Evolutionary conservation across 164 flowering plant species (phyloP).

Genomic region (Macadamia integrifolia): DNA sequence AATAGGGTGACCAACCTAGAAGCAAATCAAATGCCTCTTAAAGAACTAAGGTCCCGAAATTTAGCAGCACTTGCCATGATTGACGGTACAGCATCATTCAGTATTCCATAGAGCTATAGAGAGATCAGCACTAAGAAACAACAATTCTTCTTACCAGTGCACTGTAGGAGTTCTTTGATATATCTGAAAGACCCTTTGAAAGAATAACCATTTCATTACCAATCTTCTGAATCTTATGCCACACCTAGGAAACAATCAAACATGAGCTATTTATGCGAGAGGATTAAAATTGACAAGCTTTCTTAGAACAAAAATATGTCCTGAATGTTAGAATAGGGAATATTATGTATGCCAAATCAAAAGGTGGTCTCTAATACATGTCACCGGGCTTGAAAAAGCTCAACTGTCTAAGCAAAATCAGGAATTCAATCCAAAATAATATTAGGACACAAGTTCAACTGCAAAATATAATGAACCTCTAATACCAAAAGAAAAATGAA

Average conservation of each 20-base stretch:
- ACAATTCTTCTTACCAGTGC: constrained; percentile 33
- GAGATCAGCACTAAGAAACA: not conserved
- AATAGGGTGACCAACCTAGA: not conserved
- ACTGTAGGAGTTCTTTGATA: constrained; percentile 34
- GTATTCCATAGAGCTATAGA: not conserved
- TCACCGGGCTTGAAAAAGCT: too few species aligned
- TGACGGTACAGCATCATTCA: not conserved
- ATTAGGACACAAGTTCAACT: too few species aligned
- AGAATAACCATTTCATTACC: constrained; percentile 59
- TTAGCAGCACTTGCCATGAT: not conserved
- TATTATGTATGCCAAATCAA: too few species aligned
- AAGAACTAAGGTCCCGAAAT: not conserved
- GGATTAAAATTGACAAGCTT: not conserved
- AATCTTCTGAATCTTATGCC: constrained; percentile 51
- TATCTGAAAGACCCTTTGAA: constrained; percentile 51
- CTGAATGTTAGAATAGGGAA: not conserved
- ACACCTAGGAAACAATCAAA: constrained; percentile 39
- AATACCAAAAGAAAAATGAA: too few species aligned
- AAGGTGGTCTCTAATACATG: too few species aligned
- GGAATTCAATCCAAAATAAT: too few species aligned
- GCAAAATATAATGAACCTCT: too few species aligned
- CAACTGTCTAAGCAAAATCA: too few species aligned
- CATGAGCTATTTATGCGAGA: not conserved
- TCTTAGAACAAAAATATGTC: not conserved
- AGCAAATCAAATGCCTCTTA: not conserved